These are phyloP conservation scores for Claviceps sp. DNA, from an alignment of 2,329 filamentous ascomycete genomes.

Conservation along the genomic window DNA sequence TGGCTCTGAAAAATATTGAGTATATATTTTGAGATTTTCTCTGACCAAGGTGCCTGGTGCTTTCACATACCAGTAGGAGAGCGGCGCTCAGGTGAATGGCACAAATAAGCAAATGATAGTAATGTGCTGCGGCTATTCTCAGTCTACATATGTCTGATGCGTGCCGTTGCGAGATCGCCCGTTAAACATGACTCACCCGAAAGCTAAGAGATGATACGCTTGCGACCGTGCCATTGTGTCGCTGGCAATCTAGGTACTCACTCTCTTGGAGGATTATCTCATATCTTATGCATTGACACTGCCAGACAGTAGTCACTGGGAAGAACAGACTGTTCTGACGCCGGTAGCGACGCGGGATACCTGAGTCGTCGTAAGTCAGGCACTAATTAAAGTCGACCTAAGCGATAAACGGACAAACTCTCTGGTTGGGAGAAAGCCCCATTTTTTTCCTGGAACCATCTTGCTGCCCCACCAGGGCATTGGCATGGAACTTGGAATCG, in stretches of 20 bases:
- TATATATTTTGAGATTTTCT: not conserved
- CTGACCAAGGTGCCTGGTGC: not conserved
- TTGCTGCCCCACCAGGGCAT: too few species aligned
- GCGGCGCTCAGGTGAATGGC: conserved; percentile 31
- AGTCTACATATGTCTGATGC: not conserved
- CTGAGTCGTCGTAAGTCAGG: too few species aligned
- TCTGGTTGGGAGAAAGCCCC: too few species aligned
- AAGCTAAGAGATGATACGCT: conserved; percentile 5
- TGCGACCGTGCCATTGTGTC: conserved; percentile 7
- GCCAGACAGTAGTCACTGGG: not conserved
- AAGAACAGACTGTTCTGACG: too few species aligned
- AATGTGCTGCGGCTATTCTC: conserved; percentile 23
- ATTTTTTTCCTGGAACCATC: too few species aligned
- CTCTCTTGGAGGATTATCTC: not conserved
- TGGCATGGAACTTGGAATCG: too few species aligned
- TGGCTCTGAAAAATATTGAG: conserved; percentile 25
- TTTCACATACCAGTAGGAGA: conserved; percentile 30
- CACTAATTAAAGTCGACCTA: too few species aligned
- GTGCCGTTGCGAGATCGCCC: not conserved
- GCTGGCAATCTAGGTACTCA: not conserved
- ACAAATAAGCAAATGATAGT: conserved; percentile 35
- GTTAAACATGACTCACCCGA: conserved; percentile 5
- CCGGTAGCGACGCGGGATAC: too few species aligned
- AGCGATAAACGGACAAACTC: too few species aligned
- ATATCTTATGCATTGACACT: not conserved